A percentile compares a stretch with the other conserved stretches of the same genome.
Conservation (phyloP, 306 rosid genomes). For the Gynostemma pentaphyllum region DNA sequence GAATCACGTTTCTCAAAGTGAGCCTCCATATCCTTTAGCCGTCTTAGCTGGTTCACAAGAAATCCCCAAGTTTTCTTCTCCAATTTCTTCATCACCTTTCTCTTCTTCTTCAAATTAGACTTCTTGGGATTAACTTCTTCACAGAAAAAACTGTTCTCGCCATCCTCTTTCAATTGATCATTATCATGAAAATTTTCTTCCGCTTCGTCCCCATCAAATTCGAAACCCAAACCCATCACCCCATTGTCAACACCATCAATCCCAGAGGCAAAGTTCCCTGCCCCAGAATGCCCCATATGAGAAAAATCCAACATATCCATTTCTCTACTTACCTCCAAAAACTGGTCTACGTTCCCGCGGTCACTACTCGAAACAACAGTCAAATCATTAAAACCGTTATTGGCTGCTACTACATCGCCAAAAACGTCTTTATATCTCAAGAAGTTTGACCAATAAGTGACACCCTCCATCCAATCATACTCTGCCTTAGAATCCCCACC, state of each 20-base stretch:
- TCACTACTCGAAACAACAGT: slow-evolving; percentile 31
- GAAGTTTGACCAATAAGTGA: slow-evolving; percentile 81
- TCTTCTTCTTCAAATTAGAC: slow-evolving; percentile 38
- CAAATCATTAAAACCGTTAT: slow-evolving; percentile 39
- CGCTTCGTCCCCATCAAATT: slow-evolving; percentile 62
- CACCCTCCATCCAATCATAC: slow-evolving; percentile 89
- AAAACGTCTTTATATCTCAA: slow-evolving; percentile 91
- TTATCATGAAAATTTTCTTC: slow-evolving; percentile 63
- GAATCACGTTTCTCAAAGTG: slow-evolving; percentile 65
- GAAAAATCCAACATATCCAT: slow-evolving; percentile 71
- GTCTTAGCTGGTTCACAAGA: slow-evolving; percentile 48
- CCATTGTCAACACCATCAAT: slow-evolving; percentile 80
- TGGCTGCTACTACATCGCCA: slow-evolving; percentile 57
- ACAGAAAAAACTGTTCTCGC: slow-evolving; percentile 53
- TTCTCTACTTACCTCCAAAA: slow-evolving; percentile 37
- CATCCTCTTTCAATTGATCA: slow-evolving; percentile 46
- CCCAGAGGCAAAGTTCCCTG: slow-evolving; percentile 55
- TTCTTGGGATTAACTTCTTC: slow-evolving; percentile 62
- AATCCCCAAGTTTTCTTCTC: slow-evolving; percentile 69
- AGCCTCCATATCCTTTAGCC: slow-evolving; percentile 67
- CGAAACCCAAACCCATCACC: slow-evolving; percentile 76
- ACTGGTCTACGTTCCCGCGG: slow-evolving; percentile 39
- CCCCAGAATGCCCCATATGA: slow-evolving; percentile 62
- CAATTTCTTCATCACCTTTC: slow-evolving; percentile 48
- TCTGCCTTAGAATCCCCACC: slow-evolving; percentile 46